Conservation (phyloP, 2,329 filamentous ascomycete genomes). For the Xylariaceae sp. region DNA sequence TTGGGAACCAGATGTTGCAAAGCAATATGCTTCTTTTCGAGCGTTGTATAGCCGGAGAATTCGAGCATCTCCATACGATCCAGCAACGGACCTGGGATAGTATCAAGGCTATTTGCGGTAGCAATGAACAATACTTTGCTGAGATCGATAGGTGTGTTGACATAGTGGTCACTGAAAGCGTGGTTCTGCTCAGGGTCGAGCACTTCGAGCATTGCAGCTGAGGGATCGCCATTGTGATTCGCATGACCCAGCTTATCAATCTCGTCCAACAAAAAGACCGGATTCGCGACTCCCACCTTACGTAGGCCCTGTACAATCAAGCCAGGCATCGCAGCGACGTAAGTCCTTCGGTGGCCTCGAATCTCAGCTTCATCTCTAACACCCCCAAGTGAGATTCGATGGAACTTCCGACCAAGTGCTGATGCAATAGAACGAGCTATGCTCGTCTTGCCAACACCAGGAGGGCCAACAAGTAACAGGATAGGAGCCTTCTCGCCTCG, state of each 20-base stretch:
- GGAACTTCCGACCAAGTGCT: slow-evolving; percentile 90
- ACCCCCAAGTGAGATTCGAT: slow-evolving; percentile 92
- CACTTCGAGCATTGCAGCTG: slow-evolving; percentile 96
- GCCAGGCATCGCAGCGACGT: slow-evolving; percentile 98
- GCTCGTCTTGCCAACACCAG: slow-evolving; percentile 93
- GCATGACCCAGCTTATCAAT: slow-evolving; percentile 93
- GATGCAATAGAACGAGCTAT: slow-evolving; percentile 89
- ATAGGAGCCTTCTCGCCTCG: slow-evolving; percentile 96
- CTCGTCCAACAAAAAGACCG: slow-evolving; percentile 92
- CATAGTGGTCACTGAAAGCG: slow-evolving; percentile 91
- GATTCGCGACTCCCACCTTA: slow-evolving; percentile 93
- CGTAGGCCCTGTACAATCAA: slow-evolving; percentile 89
- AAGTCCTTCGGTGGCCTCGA: slow-evolving; percentile 87
- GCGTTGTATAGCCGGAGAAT: slow-evolving; percentile 89
- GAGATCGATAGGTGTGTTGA: slow-evolving; percentile 91
- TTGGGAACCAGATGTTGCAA: slow-evolving; percentile 92
- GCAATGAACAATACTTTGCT: slow-evolving; percentile 97
- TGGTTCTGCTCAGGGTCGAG: slow-evolving; percentile 96
- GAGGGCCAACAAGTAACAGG: slow-evolving; percentile 85
- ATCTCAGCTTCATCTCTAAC: slow-evolving; percentile 97
- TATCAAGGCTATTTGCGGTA: slow-evolving; percentile 91
- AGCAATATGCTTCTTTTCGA: slow-evolving; percentile 96
- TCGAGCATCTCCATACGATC: slow-evolving; percentile 97
- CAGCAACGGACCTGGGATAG: slow-evolving; percentile 86
- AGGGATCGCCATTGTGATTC: slow-evolving; percentile 92